phyloP scores from a whole-genome alignment of 768 basidiomycete species.

The Rhodotorula graminis region DNA sequence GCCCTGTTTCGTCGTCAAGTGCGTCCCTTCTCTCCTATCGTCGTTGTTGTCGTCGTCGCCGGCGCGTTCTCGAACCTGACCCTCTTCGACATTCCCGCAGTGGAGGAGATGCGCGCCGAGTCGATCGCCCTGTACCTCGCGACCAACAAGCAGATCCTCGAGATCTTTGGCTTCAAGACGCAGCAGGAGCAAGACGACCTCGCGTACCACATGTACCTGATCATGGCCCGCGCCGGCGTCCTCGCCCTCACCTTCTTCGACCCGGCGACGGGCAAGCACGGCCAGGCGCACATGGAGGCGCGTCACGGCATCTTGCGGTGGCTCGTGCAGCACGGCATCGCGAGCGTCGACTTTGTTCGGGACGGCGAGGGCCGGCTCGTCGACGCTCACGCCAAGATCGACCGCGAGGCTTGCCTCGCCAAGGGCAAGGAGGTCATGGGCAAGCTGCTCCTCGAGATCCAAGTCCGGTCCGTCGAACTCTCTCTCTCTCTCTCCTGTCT shows the following conservation, averaged over 20 bases:
- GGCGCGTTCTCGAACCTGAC: too few species aligned
- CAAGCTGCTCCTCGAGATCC: conserved; percentile 70
- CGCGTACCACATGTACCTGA: conserved; percentile 59
- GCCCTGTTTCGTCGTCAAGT: conserved; percentile 76
- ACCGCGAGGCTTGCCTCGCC: conserved; percentile 63
- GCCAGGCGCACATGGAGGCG: conserved; percentile 75
- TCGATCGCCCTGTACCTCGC: conserved; percentile 74
- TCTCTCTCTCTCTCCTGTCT: neutral
- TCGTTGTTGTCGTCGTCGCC: too few species aligned
- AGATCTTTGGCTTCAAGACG: conserved; percentile 70
- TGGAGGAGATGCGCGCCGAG: conserved; percentile 92
- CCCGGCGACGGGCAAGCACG: conserved; percentile 71
- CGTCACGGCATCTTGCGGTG: conserved; percentile 77
- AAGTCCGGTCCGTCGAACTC: conserved; percentile 53
- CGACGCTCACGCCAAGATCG: conserved; percentile 68
- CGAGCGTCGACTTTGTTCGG: conserved; percentile 64
- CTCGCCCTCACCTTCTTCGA: conserved; percentile 68
- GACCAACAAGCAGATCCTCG: conserved; percentile 70
- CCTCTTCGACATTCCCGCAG: neutral
- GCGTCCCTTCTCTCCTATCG: neutral
- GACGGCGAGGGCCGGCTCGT: conserved; percentile 58
- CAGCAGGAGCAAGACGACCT: conserved; percentile 65
- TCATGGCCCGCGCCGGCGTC: conserved; percentile 75
- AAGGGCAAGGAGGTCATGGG: conserved; percentile 65
- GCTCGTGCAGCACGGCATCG: conserved; percentile 65